These are phyloP conservation scores for Populus alba DNA, from an alignment of 345 rosid species.

Conservation along the genomic window DNA sequence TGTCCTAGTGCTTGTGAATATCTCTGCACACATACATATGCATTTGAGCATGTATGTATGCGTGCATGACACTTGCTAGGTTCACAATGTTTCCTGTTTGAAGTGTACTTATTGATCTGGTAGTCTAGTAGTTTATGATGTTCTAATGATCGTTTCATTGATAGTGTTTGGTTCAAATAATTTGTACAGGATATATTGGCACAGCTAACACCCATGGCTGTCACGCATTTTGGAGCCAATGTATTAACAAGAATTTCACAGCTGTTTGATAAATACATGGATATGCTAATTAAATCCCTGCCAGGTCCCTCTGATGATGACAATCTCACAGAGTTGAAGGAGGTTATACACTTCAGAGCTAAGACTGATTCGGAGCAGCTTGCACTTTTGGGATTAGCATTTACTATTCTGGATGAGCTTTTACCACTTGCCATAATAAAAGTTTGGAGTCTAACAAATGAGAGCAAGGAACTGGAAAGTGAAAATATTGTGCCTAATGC, in stretches of 20 bases:
- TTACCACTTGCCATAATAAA: conserved; percentile 55
- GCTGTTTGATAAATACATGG: conserved; percentile 78
- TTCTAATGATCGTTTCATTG: background rate
- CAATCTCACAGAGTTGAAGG: conserved; percentile 74
- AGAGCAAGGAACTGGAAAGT: conserved; percentile 41
- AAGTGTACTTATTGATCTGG: conserved; percentile 6
- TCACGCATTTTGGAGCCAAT: conserved; percentile 80
- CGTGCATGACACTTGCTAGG: background rate
- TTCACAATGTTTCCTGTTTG: background rate
- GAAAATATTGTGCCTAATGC: conserved; percentile 42
- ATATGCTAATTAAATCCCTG: conserved; percentile 66
- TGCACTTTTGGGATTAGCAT: conserved; percentile 87
- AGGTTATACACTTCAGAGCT: conserved; percentile 61
- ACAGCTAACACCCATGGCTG: conserved; percentile 66
- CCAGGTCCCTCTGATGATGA: conserved; percentile 94
- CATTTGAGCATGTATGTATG: background rate
- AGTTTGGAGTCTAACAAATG: conserved; percentile 63
- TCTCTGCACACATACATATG: background rate
- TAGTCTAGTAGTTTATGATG: background rate
- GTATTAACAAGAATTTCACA: conserved; percentile 68
- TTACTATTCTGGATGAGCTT: conserved; percentile 81
- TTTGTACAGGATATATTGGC: conserved; percentile 72
- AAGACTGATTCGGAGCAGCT: conserved; percentile 94
- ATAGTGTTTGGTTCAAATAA: conserved; percentile 12
- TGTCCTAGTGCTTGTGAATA: background rate